These are phyloP conservation scores for Euptelea pleiosperma DNA, from an alignment of 164 flowering plant genomes.

Conservation along the genomic window DNA sequence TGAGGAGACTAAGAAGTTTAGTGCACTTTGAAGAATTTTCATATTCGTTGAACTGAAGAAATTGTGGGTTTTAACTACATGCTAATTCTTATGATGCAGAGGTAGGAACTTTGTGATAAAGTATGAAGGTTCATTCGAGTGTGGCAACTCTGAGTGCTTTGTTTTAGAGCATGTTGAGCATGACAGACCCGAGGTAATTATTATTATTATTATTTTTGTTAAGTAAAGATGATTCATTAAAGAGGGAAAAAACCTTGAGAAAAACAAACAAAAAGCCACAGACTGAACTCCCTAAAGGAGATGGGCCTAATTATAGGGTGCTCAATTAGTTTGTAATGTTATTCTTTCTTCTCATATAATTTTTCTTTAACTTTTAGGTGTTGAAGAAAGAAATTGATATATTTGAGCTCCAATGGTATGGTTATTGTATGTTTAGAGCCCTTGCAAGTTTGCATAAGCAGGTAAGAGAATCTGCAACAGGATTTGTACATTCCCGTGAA, in stretches of 20 bases:
- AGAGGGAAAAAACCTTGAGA: too few species aligned
- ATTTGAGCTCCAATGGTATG: constrained; percentile 81
- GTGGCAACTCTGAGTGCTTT: constrained; percentile 62
- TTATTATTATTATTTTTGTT: not conserved
- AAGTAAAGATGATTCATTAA: too few species aligned
- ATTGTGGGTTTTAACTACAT: not conserved
- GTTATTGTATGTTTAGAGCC: constrained; percentile 87
- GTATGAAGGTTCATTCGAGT: constrained; percentile 69
- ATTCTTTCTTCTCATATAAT: constrained; percentile 3
- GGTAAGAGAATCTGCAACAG: constrained; percentile 34
- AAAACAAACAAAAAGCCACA: too few species aligned
- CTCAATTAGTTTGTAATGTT: not conserved
- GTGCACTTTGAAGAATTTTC: not conserved
- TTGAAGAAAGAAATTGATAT: constrained; percentile 77
- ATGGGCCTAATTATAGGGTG: too few species aligned
- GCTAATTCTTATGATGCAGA: constrained; percentile 30
- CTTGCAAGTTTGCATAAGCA: constrained; percentile 84
- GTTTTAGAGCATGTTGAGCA: constrained; percentile 86
- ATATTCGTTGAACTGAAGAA: not conserved
- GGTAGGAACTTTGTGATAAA: constrained; percentile 79
- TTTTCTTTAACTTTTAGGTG: constrained; percentile 37
- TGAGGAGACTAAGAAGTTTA: constrained; percentile 28
- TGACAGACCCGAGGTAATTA: constrained; percentile 90
- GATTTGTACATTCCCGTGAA: constrained; percentile 2
- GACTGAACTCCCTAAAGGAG: too few species aligned